Conservation (phyloP, 2,329 filamentous ascomycete species). For the Truncatella angustata region DNA sequence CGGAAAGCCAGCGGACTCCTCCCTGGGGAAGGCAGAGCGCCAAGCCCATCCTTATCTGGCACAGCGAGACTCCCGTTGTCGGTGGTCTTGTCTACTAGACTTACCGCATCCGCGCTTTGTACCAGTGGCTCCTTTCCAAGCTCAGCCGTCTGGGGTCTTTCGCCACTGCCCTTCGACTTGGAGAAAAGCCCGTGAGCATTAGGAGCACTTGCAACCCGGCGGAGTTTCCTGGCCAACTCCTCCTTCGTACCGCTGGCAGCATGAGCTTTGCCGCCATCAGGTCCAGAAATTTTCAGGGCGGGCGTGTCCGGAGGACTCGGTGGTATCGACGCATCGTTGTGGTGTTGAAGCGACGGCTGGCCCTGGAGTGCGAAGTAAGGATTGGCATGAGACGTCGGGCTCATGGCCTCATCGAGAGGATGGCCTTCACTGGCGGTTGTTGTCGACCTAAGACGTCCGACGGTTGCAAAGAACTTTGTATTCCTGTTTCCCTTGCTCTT, state of each 20-base stretch:
- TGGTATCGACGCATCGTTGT: constrained; percentile 90
- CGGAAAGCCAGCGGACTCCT: constrained; percentile 76
- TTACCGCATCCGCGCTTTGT: constrained; percentile 52
- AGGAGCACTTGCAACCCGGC: constrained; percentile 91
- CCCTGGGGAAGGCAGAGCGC: constrained; percentile 64
- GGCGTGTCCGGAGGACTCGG: constrained; percentile 92
- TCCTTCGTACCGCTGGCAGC: constrained; percentile 82
- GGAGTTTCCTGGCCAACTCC: constrained; percentile 87
- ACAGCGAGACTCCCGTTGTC: constrained; percentile 37
- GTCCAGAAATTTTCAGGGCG: constrained; percentile 69
- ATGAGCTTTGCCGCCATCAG: constrained; percentile 63
- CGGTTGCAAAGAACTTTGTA: constrained; percentile 81
- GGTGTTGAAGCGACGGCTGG: constrained; percentile 86
- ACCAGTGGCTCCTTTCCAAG: constrained; percentile 77
- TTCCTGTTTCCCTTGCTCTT: constrained; percentile 71
- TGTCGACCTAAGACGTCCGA: constrained; percentile 82
- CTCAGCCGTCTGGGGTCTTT: constrained; percentile 81
- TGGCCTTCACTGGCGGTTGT: constrained; percentile 94
- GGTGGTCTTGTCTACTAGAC: constrained; percentile 44
- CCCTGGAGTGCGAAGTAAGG: constrained; percentile 98
- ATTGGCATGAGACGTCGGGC: constrained; percentile 91
- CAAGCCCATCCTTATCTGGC: constrained; percentile 50
- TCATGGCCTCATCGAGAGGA: constrained; percentile 81
- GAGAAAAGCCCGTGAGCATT: constrained; percentile 92
- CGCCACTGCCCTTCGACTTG: constrained; percentile 54